Conservation (phyloP, 345 rosid genomes). For the Eucalyptus curtisii region DNA sequence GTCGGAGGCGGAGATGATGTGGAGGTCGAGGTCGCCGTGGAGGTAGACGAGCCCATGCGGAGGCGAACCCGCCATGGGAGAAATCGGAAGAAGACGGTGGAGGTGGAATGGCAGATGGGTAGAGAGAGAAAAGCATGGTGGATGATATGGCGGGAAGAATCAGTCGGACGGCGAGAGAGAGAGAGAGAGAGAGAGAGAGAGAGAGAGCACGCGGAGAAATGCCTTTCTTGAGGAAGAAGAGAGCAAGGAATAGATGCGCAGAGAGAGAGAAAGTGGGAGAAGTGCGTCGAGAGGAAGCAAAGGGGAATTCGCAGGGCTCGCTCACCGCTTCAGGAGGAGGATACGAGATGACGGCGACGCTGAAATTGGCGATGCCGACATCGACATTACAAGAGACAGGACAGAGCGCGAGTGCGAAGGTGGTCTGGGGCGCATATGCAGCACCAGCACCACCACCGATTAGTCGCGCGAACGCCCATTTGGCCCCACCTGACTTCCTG, state of each 20-base stretch:
- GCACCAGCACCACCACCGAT: background rate
- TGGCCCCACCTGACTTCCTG: background rate
- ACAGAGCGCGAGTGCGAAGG: background rate
- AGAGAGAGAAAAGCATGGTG: background rate
- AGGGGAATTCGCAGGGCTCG: background rate
- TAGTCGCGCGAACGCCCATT: background rate
- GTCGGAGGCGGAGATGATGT: slow-evolving; percentile 40
- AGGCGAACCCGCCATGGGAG: background rate
- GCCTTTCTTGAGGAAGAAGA: background rate
- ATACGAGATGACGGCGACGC: background rate
- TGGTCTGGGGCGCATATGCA: background rate
- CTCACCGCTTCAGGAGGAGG: background rate
- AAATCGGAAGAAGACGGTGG: background rate
- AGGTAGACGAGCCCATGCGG: slow-evolving; percentile 12
- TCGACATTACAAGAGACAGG: background rate
- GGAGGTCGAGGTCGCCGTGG: slow-evolving; percentile 76
- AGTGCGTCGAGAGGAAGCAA: background rate
- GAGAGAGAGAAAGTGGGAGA: background rate
- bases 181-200: background rate
- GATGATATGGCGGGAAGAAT: background rate
- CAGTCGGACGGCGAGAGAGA: background rate
- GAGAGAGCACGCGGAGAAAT: background rate
- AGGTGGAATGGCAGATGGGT: background rate
- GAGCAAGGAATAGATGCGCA: background rate
- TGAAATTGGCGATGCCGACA: background rate